Base-by-base conservation (phyloP, 139 green algal species). In the Zygnema circumcarinatum region DNA sequence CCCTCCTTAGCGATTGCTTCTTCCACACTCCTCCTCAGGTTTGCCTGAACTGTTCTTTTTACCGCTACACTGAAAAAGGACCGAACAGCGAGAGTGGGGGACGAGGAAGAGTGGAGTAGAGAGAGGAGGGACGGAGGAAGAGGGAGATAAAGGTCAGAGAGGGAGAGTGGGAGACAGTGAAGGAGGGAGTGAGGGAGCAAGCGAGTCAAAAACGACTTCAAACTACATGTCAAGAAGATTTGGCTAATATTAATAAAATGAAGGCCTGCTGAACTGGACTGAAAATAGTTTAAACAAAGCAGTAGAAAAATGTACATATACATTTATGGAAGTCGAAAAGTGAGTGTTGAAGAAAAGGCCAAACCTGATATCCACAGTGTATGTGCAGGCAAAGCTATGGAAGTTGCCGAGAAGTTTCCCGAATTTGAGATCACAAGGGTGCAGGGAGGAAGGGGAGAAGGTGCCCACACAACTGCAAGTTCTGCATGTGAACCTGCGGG, bases 331-430 rank as follows among this genome's bases (percentile, higher is more conserved):
- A 62, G 16, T 62, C 7, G 47, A 62, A 62, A 7, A 62, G 16
- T 25, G 7, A 25, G 16, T 25, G 16, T 25, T 25, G 16, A 62
- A 62, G 16, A 62, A 16, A 7, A 62, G 47, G 47, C 16, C 47
- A 62, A 62, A 62, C 47, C 35, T 41, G 69, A 78, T 78, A 41
- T 41, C 36, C 3, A 78, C 69, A 41, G 69, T 11, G 16, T 78
- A 78, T 39, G 35, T 39, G 16, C 69, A 78, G 11, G 69, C 7
- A 16, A 78, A 78, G 69, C 16, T 52, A 16, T 78, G 69, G 69
- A 78, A 41, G 69, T 41, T 41, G 35, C 35, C 69, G 7, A 78
- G 36, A 78, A 78, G 11, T 39, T 78, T 78, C 35, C 69, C 69
- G 35, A 39, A 78, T 41, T 78, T 78, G 16, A 78, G 16, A 16